These are phyloP conservation scores for Xylariaceae sp. DNA, from an alignment of 2,329 filamentous ascomycete species.

Conservation along the genomic window DNA sequence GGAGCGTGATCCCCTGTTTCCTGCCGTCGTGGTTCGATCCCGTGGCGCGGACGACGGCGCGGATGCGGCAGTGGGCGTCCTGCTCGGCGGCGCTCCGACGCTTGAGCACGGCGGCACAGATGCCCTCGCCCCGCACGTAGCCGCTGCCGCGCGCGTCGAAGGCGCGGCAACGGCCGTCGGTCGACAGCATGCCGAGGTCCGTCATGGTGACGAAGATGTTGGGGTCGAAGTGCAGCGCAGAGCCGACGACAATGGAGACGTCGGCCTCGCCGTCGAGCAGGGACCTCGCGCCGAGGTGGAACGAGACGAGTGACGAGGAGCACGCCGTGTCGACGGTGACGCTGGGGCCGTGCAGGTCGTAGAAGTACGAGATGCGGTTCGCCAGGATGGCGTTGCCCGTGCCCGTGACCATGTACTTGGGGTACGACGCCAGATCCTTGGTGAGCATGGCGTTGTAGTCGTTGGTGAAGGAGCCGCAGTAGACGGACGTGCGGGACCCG, in stretches of 20 bases:
- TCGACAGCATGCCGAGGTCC: slow-evolving; percentile 27
- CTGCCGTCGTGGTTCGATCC: slow-evolving; percentile 22
- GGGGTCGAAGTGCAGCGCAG: slow-evolving; percentile 10
- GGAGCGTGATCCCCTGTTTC: slow-evolving; percentile 18
- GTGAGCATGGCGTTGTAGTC: neutral
- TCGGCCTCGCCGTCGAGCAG: slow-evolving; percentile 19
- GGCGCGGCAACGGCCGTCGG: slow-evolving; percentile 24
- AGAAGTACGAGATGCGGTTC: neutral
- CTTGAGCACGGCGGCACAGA: slow-evolving; percentile 30
- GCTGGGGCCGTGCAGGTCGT: slow-evolving; percentile 17
- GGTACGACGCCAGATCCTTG: neutral
- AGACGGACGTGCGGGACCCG: neutral
- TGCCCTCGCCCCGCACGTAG: slow-evolving; percentile 33
- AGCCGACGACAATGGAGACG: slow-evolving; percentile 8
- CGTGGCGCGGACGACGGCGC: slow-evolving; percentile 31
- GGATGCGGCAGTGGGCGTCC: slow-evolving; percentile 31
- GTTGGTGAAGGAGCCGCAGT: neutral
- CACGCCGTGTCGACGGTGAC: slow-evolving; percentile 43
- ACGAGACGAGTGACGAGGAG: slow-evolving; percentile 33
- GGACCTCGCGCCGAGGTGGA: slow-evolving; percentile 19
- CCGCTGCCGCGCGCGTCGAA: slow-evolving; percentile 34
- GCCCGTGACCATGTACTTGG: neutral
- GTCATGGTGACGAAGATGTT: slow-evolving; percentile 4
- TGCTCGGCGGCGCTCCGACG: slow-evolving; percentile 25
- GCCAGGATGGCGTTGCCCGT: neutral